These are phyloP conservation scores for Tarenaya hassleriana DNA, from an alignment of 345 rosid species.

Conservation along the genomic window DNA sequence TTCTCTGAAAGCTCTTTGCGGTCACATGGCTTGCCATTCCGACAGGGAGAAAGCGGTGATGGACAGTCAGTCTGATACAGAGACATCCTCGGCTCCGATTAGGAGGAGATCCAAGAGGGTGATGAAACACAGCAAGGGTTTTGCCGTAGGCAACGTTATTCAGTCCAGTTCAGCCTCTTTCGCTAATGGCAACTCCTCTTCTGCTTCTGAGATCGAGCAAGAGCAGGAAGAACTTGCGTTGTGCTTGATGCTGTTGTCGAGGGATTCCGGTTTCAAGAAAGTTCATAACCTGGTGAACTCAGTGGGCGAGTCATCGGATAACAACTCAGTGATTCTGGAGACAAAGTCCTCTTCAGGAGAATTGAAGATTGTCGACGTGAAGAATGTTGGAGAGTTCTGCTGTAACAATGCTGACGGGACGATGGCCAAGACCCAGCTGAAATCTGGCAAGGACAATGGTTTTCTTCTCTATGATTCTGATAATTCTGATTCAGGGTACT, in stretches of 20 bases:
- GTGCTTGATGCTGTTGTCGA: conserved; percentile 83
- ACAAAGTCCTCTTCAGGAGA: conserved; percentile 54
- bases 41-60: conserved; percentile 43
- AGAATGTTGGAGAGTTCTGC: conserved; percentile 27
- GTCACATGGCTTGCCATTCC: conserved; percentile 91
- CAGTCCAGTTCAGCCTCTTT: conserved; percentile 34
- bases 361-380: conserved; percentile 31
- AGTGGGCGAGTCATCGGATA: conserved; percentile 57
- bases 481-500: conserved; percentile 68
- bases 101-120: conserved; percentile 56
- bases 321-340: conserved; percentile 60
- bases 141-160: conserved; percentile 11
- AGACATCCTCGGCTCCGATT: conserved; percentile 51
- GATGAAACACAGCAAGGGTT: conserved; percentile 36
- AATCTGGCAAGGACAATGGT: conserved; percentile 27
- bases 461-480: conserved; percentile 32
- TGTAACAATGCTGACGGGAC: conserved; percentile 28
- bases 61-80: conserved; percentile 72
- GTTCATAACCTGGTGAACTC: conserved; percentile 36
- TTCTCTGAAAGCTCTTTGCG: conserved; percentile 81
- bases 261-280: conserved; percentile 55
- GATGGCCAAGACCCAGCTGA: conserved; percentile 25
- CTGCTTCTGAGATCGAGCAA: conserved; percentile 61
- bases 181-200: conserved; percentile 33
- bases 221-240: conserved; percentile 73